These are phyloP conservation scores for Rhododendron ovatum DNA, from an alignment of 148 eudicot genomes.

Conservation along the genomic window DNA sequence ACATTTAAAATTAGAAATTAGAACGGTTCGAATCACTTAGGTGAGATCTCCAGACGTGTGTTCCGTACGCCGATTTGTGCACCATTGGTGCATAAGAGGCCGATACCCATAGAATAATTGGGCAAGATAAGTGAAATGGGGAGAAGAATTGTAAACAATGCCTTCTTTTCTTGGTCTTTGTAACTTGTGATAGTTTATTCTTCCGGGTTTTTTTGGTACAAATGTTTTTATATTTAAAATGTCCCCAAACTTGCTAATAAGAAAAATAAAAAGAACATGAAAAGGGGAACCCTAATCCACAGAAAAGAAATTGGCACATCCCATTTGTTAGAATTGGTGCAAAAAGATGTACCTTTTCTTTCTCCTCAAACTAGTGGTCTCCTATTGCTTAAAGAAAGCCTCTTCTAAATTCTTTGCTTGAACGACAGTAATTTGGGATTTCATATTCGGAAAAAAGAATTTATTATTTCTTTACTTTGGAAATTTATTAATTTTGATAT, in stretches of 20 bases:
- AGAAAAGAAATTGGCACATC: not conserved
- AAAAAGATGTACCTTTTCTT: not conserved
- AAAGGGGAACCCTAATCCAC: not conserved
- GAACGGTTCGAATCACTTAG: no score
- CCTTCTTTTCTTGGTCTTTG: not conserved
- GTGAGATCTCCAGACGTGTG: not conserved
- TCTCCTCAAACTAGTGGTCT: not conserved
- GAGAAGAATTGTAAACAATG: not conserved
- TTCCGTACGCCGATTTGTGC: not conserved
- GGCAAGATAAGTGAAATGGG: not conserved
- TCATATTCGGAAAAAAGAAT: not conserved
- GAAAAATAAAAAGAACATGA: not conserved
- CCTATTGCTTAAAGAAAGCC: not conserved
- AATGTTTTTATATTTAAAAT: not conserved
- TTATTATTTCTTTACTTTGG: not conserved
- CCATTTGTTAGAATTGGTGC: not conserved
- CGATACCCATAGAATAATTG: no score
- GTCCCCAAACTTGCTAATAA: not conserved
- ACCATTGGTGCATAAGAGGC: not conserved
- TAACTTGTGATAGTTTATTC: not conserved
- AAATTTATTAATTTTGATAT: not conserved
- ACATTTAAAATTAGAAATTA: no score
- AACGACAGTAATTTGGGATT: not conserved
- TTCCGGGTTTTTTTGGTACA: not conserved
- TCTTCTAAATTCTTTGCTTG: slow-evolving; percentile 1